A percentile compares a stretch with the other conserved stretches of the same genome.
Evolutionary conservation across 768 basidiomycete species (phyloP).

Genomic region (Mycena chlorophos): DNA sequence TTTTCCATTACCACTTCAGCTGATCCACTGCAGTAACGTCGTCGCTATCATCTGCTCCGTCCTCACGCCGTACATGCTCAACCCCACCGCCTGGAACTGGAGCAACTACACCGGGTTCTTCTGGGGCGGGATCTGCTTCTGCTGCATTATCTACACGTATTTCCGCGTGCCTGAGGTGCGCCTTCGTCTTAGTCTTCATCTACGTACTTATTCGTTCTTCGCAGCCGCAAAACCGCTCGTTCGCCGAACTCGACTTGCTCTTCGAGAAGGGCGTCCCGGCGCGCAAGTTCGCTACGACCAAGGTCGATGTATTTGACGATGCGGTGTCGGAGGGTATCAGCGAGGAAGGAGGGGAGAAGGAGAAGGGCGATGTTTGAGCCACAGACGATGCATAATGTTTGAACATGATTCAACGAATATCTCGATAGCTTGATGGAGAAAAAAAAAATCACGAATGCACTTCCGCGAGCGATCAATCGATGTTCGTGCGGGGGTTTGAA

Average conservation of each 20-base stretch:
- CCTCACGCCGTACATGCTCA: constrained; percentile 26
- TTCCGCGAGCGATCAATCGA: no score
- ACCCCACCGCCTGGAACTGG: constrained; percentile 22
- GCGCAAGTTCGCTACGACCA: constrained; percentile 25
- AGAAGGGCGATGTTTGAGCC: constrained; percentile 5
- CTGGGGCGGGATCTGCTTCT: constrained; percentile 22
- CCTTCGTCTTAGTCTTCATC: background rate
- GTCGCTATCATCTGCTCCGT: constrained; percentile 23
- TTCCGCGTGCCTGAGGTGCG: constrained; percentile 22
- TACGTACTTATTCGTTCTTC: background rate
- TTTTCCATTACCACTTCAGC: background rate
- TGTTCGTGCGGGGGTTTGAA: no score
- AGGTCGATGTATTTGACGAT: constrained; percentile 21
- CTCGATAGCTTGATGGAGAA: no score
- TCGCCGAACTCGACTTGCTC: constrained; percentile 31
- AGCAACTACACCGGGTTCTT: constrained; percentile 22
- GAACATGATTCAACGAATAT: no score
- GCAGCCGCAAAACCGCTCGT: constrained; percentile 24
- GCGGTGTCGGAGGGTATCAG: background rate
- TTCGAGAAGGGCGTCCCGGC: constrained; percentile 32
- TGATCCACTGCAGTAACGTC: constrained; percentile 17
- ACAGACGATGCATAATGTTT: no score
- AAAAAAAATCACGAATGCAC: no score
- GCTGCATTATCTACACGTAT: constrained; percentile 23
- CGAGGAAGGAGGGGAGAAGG: background rate